Percentiles rank a stretch among this genome's conserved stretches.
These are phyloP conservation scores for Phytophthora crassamura DNA, from an alignment of 352 stramenopile genomes.

Conservation along the genomic window DNA sequence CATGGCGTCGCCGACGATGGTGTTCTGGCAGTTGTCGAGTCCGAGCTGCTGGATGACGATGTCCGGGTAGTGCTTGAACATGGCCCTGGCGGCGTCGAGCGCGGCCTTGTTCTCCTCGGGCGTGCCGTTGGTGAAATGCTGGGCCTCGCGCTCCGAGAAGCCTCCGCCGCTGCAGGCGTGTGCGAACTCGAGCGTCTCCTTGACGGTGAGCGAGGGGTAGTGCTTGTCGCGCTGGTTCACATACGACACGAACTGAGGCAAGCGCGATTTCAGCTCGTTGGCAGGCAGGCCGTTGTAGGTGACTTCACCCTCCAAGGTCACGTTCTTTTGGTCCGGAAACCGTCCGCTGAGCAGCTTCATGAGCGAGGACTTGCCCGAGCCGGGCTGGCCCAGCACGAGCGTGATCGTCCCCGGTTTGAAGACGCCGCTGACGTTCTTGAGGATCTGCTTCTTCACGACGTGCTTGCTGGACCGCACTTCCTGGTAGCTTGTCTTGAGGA, in stretches of 20 bases:
- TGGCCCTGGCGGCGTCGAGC: conserved; percentile 12
- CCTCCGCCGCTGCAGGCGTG: conserved; percentile 58
- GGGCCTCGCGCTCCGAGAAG: conserved; percentile 17
- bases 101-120: conserved; percentile 38
- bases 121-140: conserved; percentile 43
- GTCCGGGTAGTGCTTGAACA: conserved; percentile 50
- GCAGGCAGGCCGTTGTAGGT: no score
- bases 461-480: conserved; percentile 18
- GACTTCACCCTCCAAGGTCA: conserved; percentile 32
- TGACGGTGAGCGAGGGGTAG: conserved; percentile 31
- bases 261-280: no score
- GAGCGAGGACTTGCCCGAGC: no score
- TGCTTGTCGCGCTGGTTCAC: conserved; percentile 67
- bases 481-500: not conserved
- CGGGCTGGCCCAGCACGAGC: no score
- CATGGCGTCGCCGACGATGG: no score
- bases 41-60: conserved; percentile 53
- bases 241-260: no score
- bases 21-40: no score
- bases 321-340: conserved; percentile 28
- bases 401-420: no score
- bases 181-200: conserved; percentile 39
- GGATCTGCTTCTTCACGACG: conserved; percentile 28
- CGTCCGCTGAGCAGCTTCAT: no score
- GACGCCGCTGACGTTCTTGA: no score